phyloP scores from a whole-genome alignment of 768 basidiomycete species.

The Collybiopsis confluens region DNA sequence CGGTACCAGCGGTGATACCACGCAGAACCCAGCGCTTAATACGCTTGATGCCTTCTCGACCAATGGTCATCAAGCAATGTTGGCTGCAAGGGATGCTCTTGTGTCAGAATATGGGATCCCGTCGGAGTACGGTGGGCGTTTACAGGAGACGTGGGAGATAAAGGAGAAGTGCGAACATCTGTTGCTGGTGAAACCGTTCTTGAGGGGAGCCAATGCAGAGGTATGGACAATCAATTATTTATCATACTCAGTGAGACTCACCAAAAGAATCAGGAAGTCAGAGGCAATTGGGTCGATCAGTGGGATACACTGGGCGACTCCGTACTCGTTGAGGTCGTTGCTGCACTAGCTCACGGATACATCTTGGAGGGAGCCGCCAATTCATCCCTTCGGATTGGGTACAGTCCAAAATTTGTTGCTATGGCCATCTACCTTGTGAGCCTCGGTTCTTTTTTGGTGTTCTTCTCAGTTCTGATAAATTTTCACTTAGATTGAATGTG shows the following conservation, averaged over 20 bases:
- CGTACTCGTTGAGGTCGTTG: not conserved
- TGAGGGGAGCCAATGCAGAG: not conserved
- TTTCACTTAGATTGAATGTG: not conserved
- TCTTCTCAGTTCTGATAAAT: not conserved
- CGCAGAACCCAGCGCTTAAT: not conserved
- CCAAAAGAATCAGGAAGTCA: not conserved
- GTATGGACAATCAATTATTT: no score
- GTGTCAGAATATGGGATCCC: not conserved
- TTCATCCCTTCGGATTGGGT: not conserved
- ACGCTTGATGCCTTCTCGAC: not conserved
- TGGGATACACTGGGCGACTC: not conserved
- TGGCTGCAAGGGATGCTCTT: not conserved
- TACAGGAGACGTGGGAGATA: not conserved
- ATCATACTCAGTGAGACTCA: not conserved
- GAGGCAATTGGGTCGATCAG: not conserved
- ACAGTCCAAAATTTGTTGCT: not conserved
- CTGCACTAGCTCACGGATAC: not conserved
- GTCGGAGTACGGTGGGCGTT: not conserved
- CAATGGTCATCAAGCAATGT: not conserved
- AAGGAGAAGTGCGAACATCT: not conserved
- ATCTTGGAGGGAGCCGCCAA: not conserved
- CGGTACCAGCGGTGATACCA: not conserved
- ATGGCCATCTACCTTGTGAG: not conserved
- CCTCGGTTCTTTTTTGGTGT: not conserved
- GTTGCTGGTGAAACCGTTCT: not conserved